These are phyloP conservation scores for Tuctoria greenei DNA, from an alignment of 176 grass and related monocot species.

Conservation along the genomic window DNA sequence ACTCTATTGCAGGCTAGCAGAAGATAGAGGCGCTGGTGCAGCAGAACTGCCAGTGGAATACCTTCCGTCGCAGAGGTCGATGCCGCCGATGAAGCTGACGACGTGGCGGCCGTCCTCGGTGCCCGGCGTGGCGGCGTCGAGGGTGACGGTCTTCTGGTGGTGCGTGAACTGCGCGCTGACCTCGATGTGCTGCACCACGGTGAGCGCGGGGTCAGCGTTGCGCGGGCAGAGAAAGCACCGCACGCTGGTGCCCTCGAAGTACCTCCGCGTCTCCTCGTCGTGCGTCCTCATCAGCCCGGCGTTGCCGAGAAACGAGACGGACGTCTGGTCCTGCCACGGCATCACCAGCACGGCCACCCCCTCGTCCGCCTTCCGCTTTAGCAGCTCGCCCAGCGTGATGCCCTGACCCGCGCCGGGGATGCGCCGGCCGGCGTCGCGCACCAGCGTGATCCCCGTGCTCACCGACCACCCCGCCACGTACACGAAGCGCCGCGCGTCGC, in stretches of 20 bases:
- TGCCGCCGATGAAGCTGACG: conserved; percentile 67
- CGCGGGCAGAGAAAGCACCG: conserved; percentile 83
- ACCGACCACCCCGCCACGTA: conserved; percentile 84
- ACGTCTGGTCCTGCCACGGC: conserved; percentile 89
- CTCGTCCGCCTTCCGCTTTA: conserved; percentile 78
- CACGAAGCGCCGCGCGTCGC: conserved; percentile 65
- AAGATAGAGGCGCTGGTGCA: neutral
- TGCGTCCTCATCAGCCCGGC: conserved; percentile 78
- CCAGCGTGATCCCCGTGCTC: conserved; percentile 54
- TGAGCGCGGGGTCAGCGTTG: conserved; percentile 58
- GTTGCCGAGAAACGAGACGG: conserved; percentile 66
- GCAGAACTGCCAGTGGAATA: conserved; percentile 5
- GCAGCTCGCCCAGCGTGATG: conserved; percentile 66
- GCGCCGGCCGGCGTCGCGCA: conserved; percentile 64
- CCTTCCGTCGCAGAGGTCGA: conserved; percentile 58
- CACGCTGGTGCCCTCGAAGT: conserved; percentile 67
- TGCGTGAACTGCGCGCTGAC: conserved; percentile 70
- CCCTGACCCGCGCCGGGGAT: conserved; percentile 57
- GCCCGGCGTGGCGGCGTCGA: conserved; percentile 44
- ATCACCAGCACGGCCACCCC: conserved; percentile 84
- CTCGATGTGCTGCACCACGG: conserved; percentile 61
- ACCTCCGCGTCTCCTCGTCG: conserved; percentile 68
- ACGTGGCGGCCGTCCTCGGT: conserved; percentile 37
- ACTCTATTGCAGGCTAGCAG: no score
- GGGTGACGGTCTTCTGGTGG: conserved; percentile 83